These are phyloP conservation scores for Trametes maxima DNA, from an alignment of 768 basidiomycete species.

Conservation along the genomic window DNA sequence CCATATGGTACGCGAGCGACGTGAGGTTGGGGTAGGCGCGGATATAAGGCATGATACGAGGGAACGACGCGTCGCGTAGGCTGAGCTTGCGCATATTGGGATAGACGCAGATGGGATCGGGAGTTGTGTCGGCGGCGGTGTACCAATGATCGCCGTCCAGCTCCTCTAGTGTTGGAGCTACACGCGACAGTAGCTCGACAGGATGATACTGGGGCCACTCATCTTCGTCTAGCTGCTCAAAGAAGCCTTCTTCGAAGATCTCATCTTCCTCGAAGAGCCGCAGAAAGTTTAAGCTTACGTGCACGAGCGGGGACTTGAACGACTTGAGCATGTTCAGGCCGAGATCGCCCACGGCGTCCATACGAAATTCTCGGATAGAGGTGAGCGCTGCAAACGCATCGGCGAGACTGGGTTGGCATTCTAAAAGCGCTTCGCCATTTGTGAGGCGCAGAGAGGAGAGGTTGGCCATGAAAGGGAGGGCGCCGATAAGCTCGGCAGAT, in stretches of 20 bases:
- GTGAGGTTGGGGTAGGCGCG: neutral
- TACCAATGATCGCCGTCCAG: neutral
- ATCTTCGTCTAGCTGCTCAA: neutral
- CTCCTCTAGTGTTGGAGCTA: neutral
- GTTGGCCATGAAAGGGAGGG: neutral
- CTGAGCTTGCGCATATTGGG: neutral
- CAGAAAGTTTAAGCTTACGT: neutral
- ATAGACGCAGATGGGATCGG: neutral
- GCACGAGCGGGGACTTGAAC: neutral
- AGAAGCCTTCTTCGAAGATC: neutral
- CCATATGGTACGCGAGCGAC: neutral
- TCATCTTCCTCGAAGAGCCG: neutral
- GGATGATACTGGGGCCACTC: neutral
- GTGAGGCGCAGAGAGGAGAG: neutral
- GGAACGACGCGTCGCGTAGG: neutral
- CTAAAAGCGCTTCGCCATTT: neutral
- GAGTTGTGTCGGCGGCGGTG: neutral
- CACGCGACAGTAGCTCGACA: neutral
- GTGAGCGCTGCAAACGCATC: slow-evolving; percentile 1
- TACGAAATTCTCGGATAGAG: neutral
- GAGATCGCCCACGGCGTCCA: neutral
- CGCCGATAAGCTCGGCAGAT: neutral
- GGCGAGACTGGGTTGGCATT: neutral
- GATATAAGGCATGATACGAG: neutral
- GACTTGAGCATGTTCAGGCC: neutral